phyloP scores from a whole-genome alignment of 495 filamentous ascomycete genomes.

The Haplographium delicatum region DNA sequence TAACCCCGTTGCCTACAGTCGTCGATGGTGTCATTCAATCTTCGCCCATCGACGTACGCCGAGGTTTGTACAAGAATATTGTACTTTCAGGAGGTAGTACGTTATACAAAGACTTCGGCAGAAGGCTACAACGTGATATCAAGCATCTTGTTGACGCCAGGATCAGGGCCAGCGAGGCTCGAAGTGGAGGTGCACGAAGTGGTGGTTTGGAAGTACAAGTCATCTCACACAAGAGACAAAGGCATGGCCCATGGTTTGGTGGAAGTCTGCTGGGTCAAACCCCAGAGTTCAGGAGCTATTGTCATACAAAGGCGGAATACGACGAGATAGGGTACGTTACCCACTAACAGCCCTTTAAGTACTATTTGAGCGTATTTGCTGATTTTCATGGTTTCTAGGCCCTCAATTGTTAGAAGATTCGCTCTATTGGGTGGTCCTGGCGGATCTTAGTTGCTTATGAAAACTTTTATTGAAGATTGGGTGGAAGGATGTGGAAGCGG shows the following conservation, averaged over 20 bases:
- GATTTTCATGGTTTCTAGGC: conserved; percentile 55
- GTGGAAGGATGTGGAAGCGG: neutral
- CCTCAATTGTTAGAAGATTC: conserved; percentile 92
- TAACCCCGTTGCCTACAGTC: conserved; percentile 88
- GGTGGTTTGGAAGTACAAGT: conserved; percentile 93
- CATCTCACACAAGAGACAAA: conserved; percentile 91
- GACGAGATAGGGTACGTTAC: conserved; percentile 15
- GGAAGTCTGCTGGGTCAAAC: conserved; percentile 95
- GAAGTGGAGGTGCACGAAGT: conserved; percentile 72
- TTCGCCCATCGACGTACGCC: conserved; percentile 92
- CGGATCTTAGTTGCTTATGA: conserved; percentile 39
- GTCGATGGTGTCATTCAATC: conserved; percentile 96
- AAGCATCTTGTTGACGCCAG: conserved; percentile 89
- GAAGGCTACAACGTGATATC: conserved; percentile 93
- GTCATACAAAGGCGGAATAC: conserved; percentile 80
- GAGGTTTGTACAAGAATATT: conserved; percentile 99
- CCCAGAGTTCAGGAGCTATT: conserved; percentile 97
- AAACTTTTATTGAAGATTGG: neutral
- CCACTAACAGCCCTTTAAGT: neutral
- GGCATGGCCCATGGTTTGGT: conserved; percentile 97
- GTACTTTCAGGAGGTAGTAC: conserved; percentile 95
- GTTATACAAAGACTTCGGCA: conserved; percentile 94
- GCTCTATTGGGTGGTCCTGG: conserved; percentile 91
- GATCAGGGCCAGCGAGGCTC: conserved; percentile 84
- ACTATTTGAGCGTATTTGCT: neutral